Conservation (phyloP, 2,329 filamentous ascomycete species). For the Arthroderma sp. region DNA sequence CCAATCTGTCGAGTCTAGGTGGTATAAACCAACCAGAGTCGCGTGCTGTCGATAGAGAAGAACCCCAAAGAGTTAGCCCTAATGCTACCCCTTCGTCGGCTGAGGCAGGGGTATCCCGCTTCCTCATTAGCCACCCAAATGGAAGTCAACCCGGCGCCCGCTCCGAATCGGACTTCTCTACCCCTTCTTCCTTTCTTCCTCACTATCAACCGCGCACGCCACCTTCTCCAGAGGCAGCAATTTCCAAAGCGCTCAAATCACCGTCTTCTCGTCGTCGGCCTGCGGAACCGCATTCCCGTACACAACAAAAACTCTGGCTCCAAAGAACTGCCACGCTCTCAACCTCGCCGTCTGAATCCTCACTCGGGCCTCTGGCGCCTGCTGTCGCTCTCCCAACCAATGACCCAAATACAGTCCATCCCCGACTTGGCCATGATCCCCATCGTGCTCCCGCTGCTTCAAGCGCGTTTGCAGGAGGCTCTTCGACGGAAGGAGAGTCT, state of each 20-base stretch:
- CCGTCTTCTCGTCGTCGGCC: slow-evolving; percentile 25
- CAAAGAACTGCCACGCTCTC: slow-evolving; percentile 36
- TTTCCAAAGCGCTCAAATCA: slow-evolving; percentile 21
- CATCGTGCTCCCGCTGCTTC: slow-evolving; percentile 10
- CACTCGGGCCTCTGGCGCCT: slow-evolving; percentile 21
- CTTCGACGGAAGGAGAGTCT: slow-evolving; percentile 26
- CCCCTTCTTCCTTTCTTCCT: slow-evolving; percentile 37
- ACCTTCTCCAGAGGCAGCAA: slow-evolving; percentile 28
- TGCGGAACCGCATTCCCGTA: slow-evolving; percentile 34
- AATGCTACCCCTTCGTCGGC: slow-evolving; percentile 37
- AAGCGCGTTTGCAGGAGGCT: slow-evolving; percentile 9
- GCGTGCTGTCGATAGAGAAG: slow-evolving; percentile 17
- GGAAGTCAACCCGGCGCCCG: slow-evolving; percentile 24
- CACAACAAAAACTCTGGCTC: slow-evolving; percentile 39
- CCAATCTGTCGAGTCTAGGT: slow-evolving; percentile 26
- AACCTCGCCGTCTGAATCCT: slow-evolving; percentile 33
- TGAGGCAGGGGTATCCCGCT: slow-evolving; percentile 37
- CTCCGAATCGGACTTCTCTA: slow-evolving; percentile 35
- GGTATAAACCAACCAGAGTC: slow-evolving; percentile 21
- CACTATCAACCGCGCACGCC: slow-evolving; percentile 38
- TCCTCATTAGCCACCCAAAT: slow-evolving; percentile 29
- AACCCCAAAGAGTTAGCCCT: slow-evolving; percentile 14
- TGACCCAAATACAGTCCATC: slow-evolving; percentile 26
- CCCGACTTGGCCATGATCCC: slow-evolving; percentile 9
- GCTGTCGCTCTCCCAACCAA: slow-evolving; percentile 25